Evolutionary conservation across 1,139 yeast genomes (phyloP), one percentile per base, ranked within the genome.

Genomic region (Saccharomyces hybrid): DNA sequence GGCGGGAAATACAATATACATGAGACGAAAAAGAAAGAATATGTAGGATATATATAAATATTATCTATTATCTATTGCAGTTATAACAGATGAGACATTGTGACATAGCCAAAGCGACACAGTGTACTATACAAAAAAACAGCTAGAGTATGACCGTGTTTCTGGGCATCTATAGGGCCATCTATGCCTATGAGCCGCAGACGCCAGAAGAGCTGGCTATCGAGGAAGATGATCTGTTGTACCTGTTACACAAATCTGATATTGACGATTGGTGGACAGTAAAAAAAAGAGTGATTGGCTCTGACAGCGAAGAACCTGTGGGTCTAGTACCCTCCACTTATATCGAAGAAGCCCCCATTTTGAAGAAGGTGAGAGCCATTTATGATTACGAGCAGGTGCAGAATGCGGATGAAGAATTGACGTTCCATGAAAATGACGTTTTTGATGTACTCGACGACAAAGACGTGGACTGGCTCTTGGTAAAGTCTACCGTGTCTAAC

Each of bases 201-300:
- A 84, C 93, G 19, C 88, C 84, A n/a, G 96, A 90, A 71, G 99
- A 93, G 72, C 78, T 95, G 64, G 72, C 84, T 5, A 73, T 93
- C 29, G 71, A 74, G 32, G 88, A 86, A 62, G 84, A 82, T 59
- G 98, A 91, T 69, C 68, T 93, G 58, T 79, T 95, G 59, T 95
- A 93, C 68, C 74, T 95, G 55, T 75, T 93, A 55, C 95, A 91
- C 67, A 87, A 81, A 67, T 88, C 96, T 7, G 86, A 84, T 42
- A 84, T 87, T 47, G 99, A 93, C 73, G 98, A 93, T 62, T 93
- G 99, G 99, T 93, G 99, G 98, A 90, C 88, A 58, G 98, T 89
- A 32, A 93, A 93, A 73, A 90, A 88, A 73, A 79, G 97, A 65
- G 87, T 90, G 1, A 82, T 86, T 4, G 96, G 93, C 52, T 83